A percentile compares a stretch with the other conserved stretches of the same genome.
Conservation (phyloP, 1,284 basidiomycete genomes). For the Sanghuangporus sanghuang region DNA sequence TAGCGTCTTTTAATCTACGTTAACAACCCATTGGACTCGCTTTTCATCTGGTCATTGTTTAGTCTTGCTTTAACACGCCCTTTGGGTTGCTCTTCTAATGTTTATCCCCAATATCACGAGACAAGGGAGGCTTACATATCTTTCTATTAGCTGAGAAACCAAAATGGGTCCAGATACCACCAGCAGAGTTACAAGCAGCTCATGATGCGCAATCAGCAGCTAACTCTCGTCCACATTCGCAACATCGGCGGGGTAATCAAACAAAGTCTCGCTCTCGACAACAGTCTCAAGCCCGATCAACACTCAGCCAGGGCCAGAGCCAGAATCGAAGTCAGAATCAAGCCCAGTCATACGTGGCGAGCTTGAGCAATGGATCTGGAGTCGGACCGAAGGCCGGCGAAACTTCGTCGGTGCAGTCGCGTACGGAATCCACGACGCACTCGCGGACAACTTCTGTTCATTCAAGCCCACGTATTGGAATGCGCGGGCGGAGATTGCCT, state of each 20-base stretch:
- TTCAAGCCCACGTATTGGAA: conserved; percentile 13
- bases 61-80: not conserved
- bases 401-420: conserved; percentile 5
- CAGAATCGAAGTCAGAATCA: not conserved
- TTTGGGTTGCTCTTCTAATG: not conserved
- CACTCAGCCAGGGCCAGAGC: not conserved
- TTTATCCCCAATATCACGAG: not conserved
- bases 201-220: conserved; percentile 34
- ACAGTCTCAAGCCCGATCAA: conserved; percentile 12
- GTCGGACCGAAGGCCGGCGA: not conserved
- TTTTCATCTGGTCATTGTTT: not conserved
- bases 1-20: not conserved
- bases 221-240: conserved; percentile 18
- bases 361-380: not conserved
- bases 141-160: conserved; percentile 42
- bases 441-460: conserved; percentile 16
- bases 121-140: not conserved
- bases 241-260: conserved; percentile 11
- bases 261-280: conserved; percentile 15
- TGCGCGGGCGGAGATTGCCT: conserved; percentile 13
- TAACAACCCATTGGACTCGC: no score
- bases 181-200: conserved; percentile 50
- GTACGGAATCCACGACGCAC: conserved; percentile 11
- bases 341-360: not conserved
- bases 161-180: conserved; percentile 56